Evolutionary conservation across 2,329 filamentous ascomycete genomes (phyloP), one percentile per base, ranked within the genome.

Genomic region (Xylaria sp.): DNA sequence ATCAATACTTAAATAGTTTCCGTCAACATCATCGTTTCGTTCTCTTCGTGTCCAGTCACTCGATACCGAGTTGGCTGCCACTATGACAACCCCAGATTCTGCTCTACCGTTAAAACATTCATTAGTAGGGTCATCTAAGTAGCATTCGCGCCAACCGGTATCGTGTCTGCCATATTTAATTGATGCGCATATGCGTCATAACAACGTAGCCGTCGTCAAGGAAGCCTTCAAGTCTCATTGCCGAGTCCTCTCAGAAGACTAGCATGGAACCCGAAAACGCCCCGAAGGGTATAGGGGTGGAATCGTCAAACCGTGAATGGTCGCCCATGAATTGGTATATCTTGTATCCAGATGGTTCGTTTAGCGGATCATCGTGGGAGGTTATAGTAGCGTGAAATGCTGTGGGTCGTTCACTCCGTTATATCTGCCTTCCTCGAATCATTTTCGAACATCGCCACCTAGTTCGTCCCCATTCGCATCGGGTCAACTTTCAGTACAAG

Each of bases 191-290:
- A 72, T 78, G 77, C 77, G 75, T 79, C 78, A 77, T 79, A 78
- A 79, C 73, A 77, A 73, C 77, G 77, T 79, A 78, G 76, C 77
- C 77, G 77, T 79, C 78, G 75, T 79, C 72, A 79, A 75, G 73
- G 75, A 74, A 73, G 68, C 67, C 69, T 70, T 67, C 71, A 65
- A 69, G 73, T 60, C 67, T 70, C 65, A 48, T 64, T 45, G 62
- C 69, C 53, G 17, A 70, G 61, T 69, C 67, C 69, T 59, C 69
- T 69, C 47, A 45, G 56, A 68, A 69, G 70, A 70, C 70, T 57
- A 56, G 65, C 69, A 69, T 12, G 70, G 65, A 73, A 70, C 69
- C 72, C 56, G 61, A 72, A 72, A 51, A 73, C 70, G 72, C 73
- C 76, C 75, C 73, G 69, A 73, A 75, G 75, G 77, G 76, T 78